Evolutionary conservation across 2,329 filamentous ascomycete species (phyloP).

Genomic region (Leptographium radiaticola): DNA sequence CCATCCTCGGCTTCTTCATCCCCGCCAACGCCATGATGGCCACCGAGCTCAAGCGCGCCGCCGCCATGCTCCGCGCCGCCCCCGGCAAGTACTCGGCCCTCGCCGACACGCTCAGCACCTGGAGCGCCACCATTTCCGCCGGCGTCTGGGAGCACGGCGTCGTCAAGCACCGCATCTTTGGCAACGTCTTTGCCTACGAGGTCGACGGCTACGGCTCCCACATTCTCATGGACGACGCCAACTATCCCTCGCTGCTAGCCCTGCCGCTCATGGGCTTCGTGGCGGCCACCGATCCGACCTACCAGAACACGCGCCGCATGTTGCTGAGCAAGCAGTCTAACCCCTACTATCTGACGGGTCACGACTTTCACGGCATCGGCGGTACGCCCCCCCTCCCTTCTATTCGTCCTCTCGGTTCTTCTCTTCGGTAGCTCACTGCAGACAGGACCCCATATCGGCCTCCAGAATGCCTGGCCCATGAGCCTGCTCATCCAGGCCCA

Average conservation of each 20-base stretch:
- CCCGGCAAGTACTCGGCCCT: slow-evolving; percentile 33
- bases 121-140: slow-evolving; percentile 51
- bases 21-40: slow-evolving; percentile 95
- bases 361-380: slow-evolving; percentile 74
- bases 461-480: slow-evolving; percentile 96
- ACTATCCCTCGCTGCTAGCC: slow-evolving; percentile 68
- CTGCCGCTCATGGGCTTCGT: slow-evolving; percentile 70
- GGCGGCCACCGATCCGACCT: slow-evolving; percentile 49
- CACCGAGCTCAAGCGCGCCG: slow-evolving; percentile 67
- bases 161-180: slow-evolving; percentile 60
- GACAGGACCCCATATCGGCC: slow-evolving; percentile 55
- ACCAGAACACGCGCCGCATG: slow-evolving; percentile 75
- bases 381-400: slow-evolving; percentile 33
- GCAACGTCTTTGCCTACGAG: slow-evolving; percentile 74
- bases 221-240: slow-evolving; percentile 83
- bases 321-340: slow-evolving; percentile 65
- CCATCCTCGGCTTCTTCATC: slow-evolving; percentile 88
- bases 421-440: neutral
- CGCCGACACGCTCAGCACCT: slow-evolving; percentile 41
- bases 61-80: slow-evolving; percentile 44
- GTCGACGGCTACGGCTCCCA: slow-evolving; percentile 75
- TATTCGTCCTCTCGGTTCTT: neutral
- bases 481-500: slow-evolving; percentile 82
- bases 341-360: slow-evolving; percentile 74
- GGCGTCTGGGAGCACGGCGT: slow-evolving; percentile 81